Evolutionary conservation across 805 yeast species (phyloP).

Genomic region (Scheffersomyces spartinae): DNA sequence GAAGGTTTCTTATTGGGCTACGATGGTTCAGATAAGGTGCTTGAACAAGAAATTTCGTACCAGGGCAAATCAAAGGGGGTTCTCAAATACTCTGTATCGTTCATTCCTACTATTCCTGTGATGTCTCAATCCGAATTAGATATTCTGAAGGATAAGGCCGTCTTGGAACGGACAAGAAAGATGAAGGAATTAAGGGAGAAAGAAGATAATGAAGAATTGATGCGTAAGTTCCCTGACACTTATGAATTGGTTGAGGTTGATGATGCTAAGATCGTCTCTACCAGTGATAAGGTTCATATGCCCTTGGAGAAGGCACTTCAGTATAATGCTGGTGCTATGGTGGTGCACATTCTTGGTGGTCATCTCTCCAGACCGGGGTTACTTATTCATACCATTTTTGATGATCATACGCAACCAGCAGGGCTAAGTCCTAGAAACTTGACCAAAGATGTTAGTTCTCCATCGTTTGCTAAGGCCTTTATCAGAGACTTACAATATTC

Average conservation of each 20-base stretch:
- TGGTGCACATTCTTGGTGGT: constrained; percentile 43
- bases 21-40: constrained; percentile 38
- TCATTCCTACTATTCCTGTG: constrained; percentile 55
- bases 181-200: constrained; percentile 31
- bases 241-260: constrained; percentile 53
- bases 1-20: constrained; percentile 36
- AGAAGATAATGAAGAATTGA: constrained; percentile 36
- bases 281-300: constrained; percentile 31
- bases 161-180: constrained; percentile 21
- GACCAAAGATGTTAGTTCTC: constrained; percentile 33
- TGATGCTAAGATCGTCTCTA: constrained; percentile 19
- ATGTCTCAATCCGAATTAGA: constrained; percentile 45
- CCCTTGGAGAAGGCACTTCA: constrained; percentile 41
- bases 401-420: constrained; percentile 52
- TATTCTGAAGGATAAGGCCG: constrained; percentile 30
- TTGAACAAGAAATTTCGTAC: constrained; percentile 27
- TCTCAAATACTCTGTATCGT: constrained; percentile 44
- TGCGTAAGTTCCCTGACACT: constrained; percentile 44
- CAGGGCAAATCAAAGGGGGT: constrained; percentile 33
- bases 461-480: constrained; percentile 42
- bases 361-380: constrained; percentile 34
- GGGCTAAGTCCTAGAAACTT: constrained; percentile 39
- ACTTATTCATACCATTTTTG: constrained; percentile 49
- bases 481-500: constrained; percentile 64
- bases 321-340: constrained; percentile 52